These are phyloP conservation scores for Pleurotus ostreatus DNA, from an alignment of 768 basidiomycete species.

Conservation along the genomic window DNA sequence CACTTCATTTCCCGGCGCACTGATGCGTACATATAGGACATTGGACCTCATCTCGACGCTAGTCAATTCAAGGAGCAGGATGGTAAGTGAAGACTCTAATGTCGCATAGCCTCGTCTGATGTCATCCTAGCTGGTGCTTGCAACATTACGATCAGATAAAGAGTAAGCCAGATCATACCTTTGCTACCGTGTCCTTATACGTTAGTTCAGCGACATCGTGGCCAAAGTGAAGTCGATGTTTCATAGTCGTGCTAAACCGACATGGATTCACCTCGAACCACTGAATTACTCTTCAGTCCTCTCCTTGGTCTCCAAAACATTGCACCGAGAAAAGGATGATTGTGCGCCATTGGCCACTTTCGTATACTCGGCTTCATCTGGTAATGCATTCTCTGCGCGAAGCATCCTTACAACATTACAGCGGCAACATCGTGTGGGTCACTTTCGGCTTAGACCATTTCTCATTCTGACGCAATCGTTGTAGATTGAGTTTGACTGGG, in stretches of 20 bases:
- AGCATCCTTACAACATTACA: constrained; percentile 62
- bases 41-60: constrained; percentile 63
- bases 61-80: constrained; percentile 59
- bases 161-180: constrained; percentile 30
- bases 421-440: constrained; percentile 55
- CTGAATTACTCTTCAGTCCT: constrained; percentile 53
- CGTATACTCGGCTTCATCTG: constrained; percentile 53
- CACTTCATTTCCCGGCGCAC: background rate
- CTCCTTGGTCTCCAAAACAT: constrained; percentile 56
- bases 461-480: background rate
- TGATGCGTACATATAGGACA: constrained; percentile 35
- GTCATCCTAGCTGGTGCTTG: constrained; percentile 52
- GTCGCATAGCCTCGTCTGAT: constrained; percentile 7
- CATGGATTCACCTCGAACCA: constrained; percentile 67
- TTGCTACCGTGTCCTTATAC: background rate
- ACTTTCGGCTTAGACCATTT: background rate
- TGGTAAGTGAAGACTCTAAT: constrained; percentile 34
- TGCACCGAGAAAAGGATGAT: constrained; percentile 57
- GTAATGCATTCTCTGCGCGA: constrained; percentile 68
- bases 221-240: constrained; percentile 57
- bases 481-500: constrained; percentile 65
- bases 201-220: constrained; percentile 33
- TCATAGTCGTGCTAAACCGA: constrained; percentile 48
- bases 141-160: constrained; percentile 55
- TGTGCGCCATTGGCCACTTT: constrained; percentile 50